Conservation (phyloP, 257 asterid genomes). For the Capsicum pubescens region DNA sequence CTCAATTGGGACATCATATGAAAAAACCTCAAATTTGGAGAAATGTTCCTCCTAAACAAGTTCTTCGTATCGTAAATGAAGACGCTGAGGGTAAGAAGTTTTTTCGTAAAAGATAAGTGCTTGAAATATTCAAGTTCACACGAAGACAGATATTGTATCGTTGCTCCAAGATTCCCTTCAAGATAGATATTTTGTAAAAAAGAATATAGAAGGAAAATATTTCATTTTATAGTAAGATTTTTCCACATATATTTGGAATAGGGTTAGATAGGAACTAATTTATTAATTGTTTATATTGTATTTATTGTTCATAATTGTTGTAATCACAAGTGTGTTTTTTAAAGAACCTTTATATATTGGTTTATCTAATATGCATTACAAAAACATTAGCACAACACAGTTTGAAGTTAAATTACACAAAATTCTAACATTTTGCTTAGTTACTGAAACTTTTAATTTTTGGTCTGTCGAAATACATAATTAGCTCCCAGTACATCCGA, state of each 20-base stretch:
- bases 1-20: constrained; percentile 64
- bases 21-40: constrained; percentile 69
- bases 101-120: constrained; percentile 48
- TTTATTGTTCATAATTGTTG: not conserved
- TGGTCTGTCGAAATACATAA: too few species aligned
- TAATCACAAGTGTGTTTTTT: not conserved
- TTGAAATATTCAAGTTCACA: not conserved
- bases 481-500: too few species aligned
- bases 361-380: not conserved
- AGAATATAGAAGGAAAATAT: not conserved
- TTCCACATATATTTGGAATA: not conserved
- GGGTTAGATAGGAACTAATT: not conserved
- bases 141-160: too few species aligned
- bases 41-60: constrained; percentile 53
- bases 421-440: too few species aligned
- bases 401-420: too few species aligned
- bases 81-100: constrained; percentile 66
- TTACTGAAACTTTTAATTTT: too few species aligned
- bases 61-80: constrained; percentile 53
- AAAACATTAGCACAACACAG: not conserved
- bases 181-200: too few species aligned
- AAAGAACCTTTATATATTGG: not conserved
- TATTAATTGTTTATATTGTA: not conserved
- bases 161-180: too few species aligned
- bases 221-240: not conserved